Conservation (phyloP, 2,329 filamentous ascomycete genomes). For the Cordyceps cateniannulata region DNA sequence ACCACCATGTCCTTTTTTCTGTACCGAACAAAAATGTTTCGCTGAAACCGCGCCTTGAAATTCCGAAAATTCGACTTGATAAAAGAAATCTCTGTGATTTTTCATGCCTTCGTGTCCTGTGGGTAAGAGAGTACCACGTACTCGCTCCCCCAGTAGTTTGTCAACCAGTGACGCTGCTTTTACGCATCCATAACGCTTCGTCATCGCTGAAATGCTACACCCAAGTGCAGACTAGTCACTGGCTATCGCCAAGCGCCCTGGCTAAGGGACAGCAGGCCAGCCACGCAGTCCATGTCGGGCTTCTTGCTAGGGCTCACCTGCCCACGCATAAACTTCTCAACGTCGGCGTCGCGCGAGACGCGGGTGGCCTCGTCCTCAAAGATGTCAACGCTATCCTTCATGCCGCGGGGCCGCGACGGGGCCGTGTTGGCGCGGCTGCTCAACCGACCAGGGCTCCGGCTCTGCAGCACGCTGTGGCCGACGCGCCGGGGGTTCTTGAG, state of each 20-base stretch:
- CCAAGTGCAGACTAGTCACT: not conserved
- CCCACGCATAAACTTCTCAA: slow-evolving; percentile 66
- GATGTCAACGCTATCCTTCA: slow-evolving; percentile 36
- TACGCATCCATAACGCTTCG: not conserved
- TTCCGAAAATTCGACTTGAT: not conserved
- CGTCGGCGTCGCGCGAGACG: slow-evolving; percentile 44
- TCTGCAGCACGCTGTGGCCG: slow-evolving; percentile 35
- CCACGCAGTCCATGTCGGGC: slow-evolving; percentile 80
- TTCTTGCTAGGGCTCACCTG: slow-evolving; percentile 64
- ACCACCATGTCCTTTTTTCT: not conserved
- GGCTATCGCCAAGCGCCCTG: slow-evolving; percentile 80
- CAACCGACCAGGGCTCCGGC: slow-evolving; percentile 27
- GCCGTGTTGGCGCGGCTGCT: slow-evolving; percentile 35
- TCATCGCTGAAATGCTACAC: too few species aligned
- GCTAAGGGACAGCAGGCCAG: slow-evolving; percentile 80
- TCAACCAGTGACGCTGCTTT: slow-evolving; percentile 2
- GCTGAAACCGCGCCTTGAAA: not conserved
- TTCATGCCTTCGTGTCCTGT: slow-evolving; percentile 3
- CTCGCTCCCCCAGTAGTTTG: slow-evolving; percentile 3
- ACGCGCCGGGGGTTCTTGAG: slow-evolving; percentile 33
- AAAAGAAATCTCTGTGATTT: not conserved
- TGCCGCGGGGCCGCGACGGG: slow-evolving; percentile 28
- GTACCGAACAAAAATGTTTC: not conserved
- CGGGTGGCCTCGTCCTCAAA: slow-evolving; percentile 43
- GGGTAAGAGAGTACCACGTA: not conserved